A percentile compares a stretch with the other conserved stretches of the same genome.
phyloP scores from a whole-genome alignment of 2,329 filamentous ascomycete species.

The Ceratocystis diversiconidia region DNA sequence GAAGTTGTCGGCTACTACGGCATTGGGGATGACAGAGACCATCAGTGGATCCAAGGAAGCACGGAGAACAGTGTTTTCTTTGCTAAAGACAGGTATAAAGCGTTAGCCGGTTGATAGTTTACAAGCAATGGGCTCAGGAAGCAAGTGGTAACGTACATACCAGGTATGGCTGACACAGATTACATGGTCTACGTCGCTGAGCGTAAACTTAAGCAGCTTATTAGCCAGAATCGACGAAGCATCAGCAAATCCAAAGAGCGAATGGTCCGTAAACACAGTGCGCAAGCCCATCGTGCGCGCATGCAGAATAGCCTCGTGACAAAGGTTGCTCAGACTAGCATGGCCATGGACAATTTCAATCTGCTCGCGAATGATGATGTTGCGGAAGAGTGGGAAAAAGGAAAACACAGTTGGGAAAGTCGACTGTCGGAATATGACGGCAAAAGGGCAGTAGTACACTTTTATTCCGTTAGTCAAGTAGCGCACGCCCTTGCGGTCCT shows the following conservation, averaged over 20 bases:
- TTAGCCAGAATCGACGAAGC: constrained; percentile 92
- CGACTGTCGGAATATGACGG: constrained; percentile 85
- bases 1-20: constrained; percentile 93
- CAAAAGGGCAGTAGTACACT: constrained; percentile 93
- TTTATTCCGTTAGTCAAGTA: constrained; percentile 97
- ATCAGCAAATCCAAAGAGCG: constrained; percentile 92
- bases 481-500: constrained; percentile 77
- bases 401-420: constrained; percentile 97
- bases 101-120: neutral
- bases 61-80: constrained; percentile 91
- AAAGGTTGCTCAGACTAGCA: constrained; percentile 80
- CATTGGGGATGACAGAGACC: constrained; percentile 92
- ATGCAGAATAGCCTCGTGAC: constrained; percentile 88
- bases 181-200: constrained; percentile 95
- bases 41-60: constrained; percentile 90
- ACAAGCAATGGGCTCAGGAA: neutral
- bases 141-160: constrained; percentile 33
- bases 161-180: constrained; percentile 98
- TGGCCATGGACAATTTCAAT: constrained; percentile 99
- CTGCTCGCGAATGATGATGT: constrained; percentile 84
- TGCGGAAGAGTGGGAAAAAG: constrained; percentile 94
- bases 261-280: constrained; percentile 96
- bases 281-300: constrained; percentile 89
- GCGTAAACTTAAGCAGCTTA: constrained; percentile 86
- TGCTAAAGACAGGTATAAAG: constrained; percentile 39